phyloP scores from a whole-genome alignment of 2,329 filamentous ascomycete species.

The Pseudophaeomoniella oleicola region DNA sequence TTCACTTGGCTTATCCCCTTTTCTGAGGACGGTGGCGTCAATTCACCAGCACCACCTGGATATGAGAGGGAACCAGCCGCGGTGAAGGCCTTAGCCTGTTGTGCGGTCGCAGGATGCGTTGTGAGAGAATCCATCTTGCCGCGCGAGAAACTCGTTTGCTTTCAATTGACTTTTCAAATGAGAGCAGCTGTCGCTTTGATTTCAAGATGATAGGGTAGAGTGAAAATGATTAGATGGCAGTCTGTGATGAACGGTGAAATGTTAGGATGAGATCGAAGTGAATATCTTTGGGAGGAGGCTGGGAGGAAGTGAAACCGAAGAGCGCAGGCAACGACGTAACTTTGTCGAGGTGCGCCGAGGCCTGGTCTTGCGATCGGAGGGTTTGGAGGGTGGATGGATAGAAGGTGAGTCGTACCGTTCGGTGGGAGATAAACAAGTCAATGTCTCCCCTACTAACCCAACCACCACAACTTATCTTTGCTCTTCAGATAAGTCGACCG shows the following conservation, averaged over 20 bases:
- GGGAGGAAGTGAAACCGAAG: slow-evolving; percentile 2
- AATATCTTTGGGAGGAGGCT: background rate
- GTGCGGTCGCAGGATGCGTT: slow-evolving; percentile 79
- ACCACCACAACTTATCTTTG: slow-evolving; percentile 6
- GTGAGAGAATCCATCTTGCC: slow-evolving; percentile 72
- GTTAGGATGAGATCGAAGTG: slow-evolving; percentile 1
- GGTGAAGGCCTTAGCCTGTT: slow-evolving; percentile 91
- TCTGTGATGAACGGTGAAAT: slow-evolving; percentile 10
- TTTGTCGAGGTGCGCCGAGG: slow-evolving; percentile 1
- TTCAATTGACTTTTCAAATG: slow-evolving; percentile 6
- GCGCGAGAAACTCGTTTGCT: slow-evolving; percentile 15
- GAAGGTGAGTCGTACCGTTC: slow-evolving; percentile 30
- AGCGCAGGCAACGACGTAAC: slow-evolving; percentile 2
- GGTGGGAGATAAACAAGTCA: slow-evolving; percentile 92
- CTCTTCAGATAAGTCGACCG: too few relatives aligned
- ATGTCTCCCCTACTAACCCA: slow-evolving; percentile 71
- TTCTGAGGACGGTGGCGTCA: slow-evolving; percentile 66
- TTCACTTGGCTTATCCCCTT: slow-evolving; percentile 42
- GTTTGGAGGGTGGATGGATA: slow-evolving; percentile 3
- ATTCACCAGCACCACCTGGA: slow-evolving; percentile 66
- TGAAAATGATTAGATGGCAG: slow-evolving; percentile 9
- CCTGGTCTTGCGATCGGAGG: slow-evolving; percentile 4
- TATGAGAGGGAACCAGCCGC: slow-evolving; percentile 86
- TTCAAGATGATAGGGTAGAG: slow-evolving; percentile 7
- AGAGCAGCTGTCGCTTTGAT: slow-evolving; percentile 5